A percentile compares a stretch with the other conserved stretches of the same genome.
Conservation (phyloP, 2,329 filamentous ascomycete genomes). For the Exophiala bonariae region DNA sequence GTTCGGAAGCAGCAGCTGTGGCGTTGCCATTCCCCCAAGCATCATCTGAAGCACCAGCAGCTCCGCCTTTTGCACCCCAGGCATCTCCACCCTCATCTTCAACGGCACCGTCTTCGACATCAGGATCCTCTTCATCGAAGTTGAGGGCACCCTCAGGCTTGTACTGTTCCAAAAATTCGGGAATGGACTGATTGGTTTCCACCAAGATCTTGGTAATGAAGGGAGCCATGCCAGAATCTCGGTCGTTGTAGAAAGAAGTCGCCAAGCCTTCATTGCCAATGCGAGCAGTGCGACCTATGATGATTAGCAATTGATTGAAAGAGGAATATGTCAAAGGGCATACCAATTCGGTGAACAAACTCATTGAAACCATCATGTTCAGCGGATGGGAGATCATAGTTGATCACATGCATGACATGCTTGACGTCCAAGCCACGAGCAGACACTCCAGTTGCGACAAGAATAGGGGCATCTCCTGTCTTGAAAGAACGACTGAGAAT, state of each 20-base stretch:
- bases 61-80: slow-evolving; percentile 9
- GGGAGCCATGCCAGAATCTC: slow-evolving; percentile 70
- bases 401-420: slow-evolving; percentile 88
- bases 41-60: slow-evolving; percentile 3
- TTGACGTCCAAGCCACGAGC: slow-evolving; percentile 80
- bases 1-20: neutral
- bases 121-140: slow-evolving; percentile 52
- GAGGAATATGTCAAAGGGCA: slow-evolving; percentile 29
- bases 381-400: slow-evolving; percentile 78
- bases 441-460: slow-evolving; percentile 83
- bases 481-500: slow-evolving; percentile 69
- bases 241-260: slow-evolving; percentile 83
- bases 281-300: slow-evolving; percentile 79
- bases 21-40: neutral
- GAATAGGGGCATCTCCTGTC: slow-evolving; percentile 69
- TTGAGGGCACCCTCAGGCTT: slow-evolving; percentile 44
- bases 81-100: slow-evolving; percentile 20
- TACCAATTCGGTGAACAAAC: slow-evolving; percentile 92
- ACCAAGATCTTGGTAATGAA: slow-evolving; percentile 78
- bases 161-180: slow-evolving; percentile 73
- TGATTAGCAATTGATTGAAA: slow-evolving; percentile 5
- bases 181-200: slow-evolving; percentile 75
- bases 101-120: slow-evolving; percentile 35
- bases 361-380: slow-evolving; percentile 86
- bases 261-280: slow-evolving; percentile 86